A percentile compares a stretch with the other conserved stretches of the same genome.
Conservation (phyloP, 331 rosid genomes). For the Prunus yedoensis region DNA sequence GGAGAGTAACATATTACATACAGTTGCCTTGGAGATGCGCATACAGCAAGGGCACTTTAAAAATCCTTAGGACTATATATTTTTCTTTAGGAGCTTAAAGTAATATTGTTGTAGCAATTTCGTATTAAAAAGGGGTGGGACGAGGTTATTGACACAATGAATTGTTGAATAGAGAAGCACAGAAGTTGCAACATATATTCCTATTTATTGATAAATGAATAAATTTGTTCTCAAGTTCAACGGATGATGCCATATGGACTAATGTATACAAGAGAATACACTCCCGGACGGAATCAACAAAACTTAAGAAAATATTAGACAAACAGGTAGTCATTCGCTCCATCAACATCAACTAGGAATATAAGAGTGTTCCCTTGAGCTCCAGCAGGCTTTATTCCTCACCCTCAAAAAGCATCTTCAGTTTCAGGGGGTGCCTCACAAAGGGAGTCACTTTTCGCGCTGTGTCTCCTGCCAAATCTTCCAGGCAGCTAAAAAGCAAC, state of each 20-base stretch:
- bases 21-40: background rate
- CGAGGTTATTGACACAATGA: background rate
- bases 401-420: too few species aligned
- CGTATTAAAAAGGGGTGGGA: background rate
- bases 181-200: conserved; percentile 3
- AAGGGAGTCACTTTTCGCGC: background rate
- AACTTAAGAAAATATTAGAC: background rate
- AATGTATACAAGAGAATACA: background rate
- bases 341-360: background rate
- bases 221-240: background rate
- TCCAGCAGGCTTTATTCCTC: background rate
- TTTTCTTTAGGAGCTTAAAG: conserved; percentile 16
- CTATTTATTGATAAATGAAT: background rate
- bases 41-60: conserved; percentile 10
- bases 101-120: conserved; percentile 1
- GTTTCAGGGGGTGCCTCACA: too few species aligned
- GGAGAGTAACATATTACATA: conserved; percentile 26
- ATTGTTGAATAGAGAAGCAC: conserved; percentile 11
- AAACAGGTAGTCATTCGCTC: background rate
- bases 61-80: conserved; percentile 12
- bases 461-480: background rate
- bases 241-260: background rate
- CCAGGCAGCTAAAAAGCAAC: background rate
- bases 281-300: background rate
- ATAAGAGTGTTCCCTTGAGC: background rate